A percentile compares a stretch with the other conserved stretches of the same genome.
Conservation (phyloP, 305 asterid species). For the Fraxinus greggii region DNA sequence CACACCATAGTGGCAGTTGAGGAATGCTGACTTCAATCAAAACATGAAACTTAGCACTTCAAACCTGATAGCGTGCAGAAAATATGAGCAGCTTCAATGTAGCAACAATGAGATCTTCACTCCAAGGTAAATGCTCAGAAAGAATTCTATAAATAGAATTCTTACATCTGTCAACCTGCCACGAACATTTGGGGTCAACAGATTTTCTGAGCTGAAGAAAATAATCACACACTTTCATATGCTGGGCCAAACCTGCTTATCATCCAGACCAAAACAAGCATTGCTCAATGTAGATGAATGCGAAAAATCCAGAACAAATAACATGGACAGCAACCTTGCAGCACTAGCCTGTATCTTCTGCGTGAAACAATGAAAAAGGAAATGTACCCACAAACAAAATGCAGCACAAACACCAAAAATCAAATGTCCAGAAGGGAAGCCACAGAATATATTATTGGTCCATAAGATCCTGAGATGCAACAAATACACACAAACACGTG, state of each 20-base stretch:
- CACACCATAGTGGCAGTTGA: conserved; percentile 1
- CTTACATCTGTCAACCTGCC: conserved; percentile 63
- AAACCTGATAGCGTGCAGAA: conserved; percentile 80
- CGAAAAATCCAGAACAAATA: conserved; percentile 54
- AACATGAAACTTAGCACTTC: conserved; percentile 21
- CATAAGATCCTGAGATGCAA: conserved; percentile 23
- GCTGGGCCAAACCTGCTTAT: conserved; percentile 63
- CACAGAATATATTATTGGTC: neutral
- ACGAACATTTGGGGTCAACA: conserved; percentile 26
- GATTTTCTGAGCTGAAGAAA: conserved; percentile 20
- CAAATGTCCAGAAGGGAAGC: conserved; percentile 7
- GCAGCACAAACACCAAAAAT: conserved; percentile 5
- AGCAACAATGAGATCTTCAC: conserved; percentile 65
- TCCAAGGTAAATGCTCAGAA: conserved; percentile 50
- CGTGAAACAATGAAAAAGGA: conserved; percentile 24
- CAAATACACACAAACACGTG: conserved; percentile 9
- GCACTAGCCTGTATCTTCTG: conserved; percentile 82
- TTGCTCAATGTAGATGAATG: conserved; percentile 49
- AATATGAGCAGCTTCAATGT: conserved; percentile 65
- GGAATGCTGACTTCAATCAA: conserved; percentile 13
- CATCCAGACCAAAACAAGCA: conserved; percentile 76
- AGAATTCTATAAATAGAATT: conserved; percentile 60
- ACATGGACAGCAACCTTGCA: conserved; percentile 67
- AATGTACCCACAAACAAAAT: conserved; percentile 18
- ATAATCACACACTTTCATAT: conserved; percentile 16